phyloP scores from a whole-genome alignment of 352 stramenopile species.

The Globisporangium ultimum region DNA sequence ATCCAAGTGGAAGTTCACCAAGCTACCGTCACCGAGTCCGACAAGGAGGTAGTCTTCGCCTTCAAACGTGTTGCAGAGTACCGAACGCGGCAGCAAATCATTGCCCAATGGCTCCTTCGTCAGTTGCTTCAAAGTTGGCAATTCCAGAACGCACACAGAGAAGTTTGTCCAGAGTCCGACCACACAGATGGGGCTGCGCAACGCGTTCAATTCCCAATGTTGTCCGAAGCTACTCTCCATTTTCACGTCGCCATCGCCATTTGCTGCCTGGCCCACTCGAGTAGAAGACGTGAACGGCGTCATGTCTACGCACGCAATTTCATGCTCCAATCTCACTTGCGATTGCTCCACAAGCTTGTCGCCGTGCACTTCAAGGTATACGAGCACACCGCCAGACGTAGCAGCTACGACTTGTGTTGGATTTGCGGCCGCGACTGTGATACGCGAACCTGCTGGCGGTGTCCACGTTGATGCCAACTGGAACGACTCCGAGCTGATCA shows the following conservation, averaged over 20 bases:
- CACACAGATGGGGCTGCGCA: conserved; percentile 64
- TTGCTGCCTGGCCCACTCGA: conserved; percentile 6
- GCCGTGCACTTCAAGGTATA: conserved; percentile 86
- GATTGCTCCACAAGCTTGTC: conserved; percentile 57
- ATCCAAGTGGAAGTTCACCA: conserved; percentile 92
- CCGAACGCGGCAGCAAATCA: conserved; percentile 82
- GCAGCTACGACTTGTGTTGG: conserved; percentile 92
- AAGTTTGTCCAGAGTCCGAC: conserved; percentile 93
- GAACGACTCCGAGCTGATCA: conserved; percentile 78
- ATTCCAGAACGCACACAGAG: conserved; percentile 82
- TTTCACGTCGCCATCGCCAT: conserved; percentile 38
- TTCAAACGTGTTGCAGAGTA: conserved; percentile 88
- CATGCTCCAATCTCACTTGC: conserved; percentile 84
- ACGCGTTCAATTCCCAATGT: conserved; percentile 56
- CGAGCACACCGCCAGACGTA: conserved; percentile 84
- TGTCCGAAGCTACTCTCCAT: conserved; percentile 39
- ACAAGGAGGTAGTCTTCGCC: conserved; percentile 92
- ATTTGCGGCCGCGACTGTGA: conserved; percentile 86
- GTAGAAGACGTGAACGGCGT: conserved; percentile 40
- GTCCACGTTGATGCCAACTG: conserved; percentile 72
- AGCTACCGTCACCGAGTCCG: conserved; percentile 94
- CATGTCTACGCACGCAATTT: conserved; percentile 94
- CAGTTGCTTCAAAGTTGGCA: conserved; percentile 74
- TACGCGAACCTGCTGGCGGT: conserved; percentile 52
- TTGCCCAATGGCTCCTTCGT: conserved; percentile 72